Conservation (phyloP, 345 rosid species). For the Moringa oleifera region DNA sequence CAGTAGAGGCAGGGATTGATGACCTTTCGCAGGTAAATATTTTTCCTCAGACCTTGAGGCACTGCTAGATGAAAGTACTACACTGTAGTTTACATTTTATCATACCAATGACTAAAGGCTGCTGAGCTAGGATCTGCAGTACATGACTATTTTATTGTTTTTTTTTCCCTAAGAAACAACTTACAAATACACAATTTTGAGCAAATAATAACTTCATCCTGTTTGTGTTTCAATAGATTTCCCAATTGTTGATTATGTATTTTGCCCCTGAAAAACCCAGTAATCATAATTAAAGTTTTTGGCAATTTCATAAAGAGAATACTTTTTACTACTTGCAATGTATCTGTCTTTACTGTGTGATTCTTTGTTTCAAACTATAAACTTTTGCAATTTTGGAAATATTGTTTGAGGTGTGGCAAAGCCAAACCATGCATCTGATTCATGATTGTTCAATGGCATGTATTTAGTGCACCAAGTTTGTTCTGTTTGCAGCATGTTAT, state of each 20-base stretch:
- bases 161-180: not conserved
- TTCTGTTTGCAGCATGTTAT: too few relatives aligned
- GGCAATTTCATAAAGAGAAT: not conserved
- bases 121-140: not conserved
- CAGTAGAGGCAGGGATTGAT: slow-evolving; percentile 38
- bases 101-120: not conserved
- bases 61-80: not conserved
- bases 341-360: not conserved
- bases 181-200: too few relatives aligned
- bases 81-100: not conserved
- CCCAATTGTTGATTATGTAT: not conserved
- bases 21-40: slow-evolving; percentile 60
- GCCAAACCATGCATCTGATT: not conserved
- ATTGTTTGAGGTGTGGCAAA: not conserved
- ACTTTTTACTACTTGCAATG: too few relatives aligned
- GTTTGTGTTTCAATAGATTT: not conserved
- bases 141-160: not conserved
- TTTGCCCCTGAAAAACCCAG: not conserved
- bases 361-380: not conserved
- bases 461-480: too few relatives aligned
- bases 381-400: too few relatives aligned
- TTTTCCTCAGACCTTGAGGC: not conserved
- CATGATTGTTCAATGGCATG: not conserved
- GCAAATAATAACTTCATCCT: not conserved
- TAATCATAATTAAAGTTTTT: too few relatives aligned